Evolutionary conservation across 2,329 filamentous ascomycete species (phyloP).

Genomic region (Tolypocladium ovalisporum): DNA sequence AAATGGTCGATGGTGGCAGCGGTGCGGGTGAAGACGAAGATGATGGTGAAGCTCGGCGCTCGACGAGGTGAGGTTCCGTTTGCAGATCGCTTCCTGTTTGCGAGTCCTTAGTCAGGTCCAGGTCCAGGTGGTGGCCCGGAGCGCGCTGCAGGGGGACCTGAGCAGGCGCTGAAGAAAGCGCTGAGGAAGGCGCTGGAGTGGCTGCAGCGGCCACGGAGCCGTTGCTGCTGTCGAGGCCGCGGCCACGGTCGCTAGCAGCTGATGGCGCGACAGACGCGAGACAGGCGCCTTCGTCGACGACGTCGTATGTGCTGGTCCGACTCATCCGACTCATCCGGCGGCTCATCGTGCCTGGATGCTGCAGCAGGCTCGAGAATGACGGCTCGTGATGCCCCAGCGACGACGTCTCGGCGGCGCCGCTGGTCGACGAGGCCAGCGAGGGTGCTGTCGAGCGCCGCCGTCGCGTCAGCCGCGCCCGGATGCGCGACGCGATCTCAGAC

Average conservation of each 20-base stretch:
- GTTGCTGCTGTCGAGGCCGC: background rate
- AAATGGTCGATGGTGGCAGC: background rate
- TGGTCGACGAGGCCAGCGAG: slow-evolving; percentile 23
- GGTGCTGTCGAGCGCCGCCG: slow-evolving; percentile 27
- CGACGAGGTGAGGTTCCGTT: background rate
- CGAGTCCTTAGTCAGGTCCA: background rate
- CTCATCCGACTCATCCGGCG: background rate
- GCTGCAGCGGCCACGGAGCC: background rate
- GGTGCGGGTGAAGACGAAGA: background rate
- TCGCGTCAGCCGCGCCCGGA: slow-evolving; percentile 34
- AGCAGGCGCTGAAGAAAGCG: background rate
- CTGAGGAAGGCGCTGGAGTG: background rate
- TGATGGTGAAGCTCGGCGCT: slow-evolving; percentile 3
- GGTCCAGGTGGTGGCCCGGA: background rate
- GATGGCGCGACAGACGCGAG: background rate
- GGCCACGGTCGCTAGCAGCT: background rate
- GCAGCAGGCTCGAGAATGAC: slow-evolving; percentile 6
- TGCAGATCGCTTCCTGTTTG: background rate
- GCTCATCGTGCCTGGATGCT: slow-evolving; percentile 1
- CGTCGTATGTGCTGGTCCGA: background rate
- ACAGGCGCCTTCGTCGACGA: background rate
- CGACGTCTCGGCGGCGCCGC: slow-evolving; percentile 9
- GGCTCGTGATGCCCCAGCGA: slow-evolving; percentile 3
- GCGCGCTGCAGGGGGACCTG: background rate
- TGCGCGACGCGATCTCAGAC: slow-evolving; percentile 31